Evolutionary conservation across 192 early-diverging fungal genomes (phyloP), one percentile per base, ranked within the genome.

Genomic region (Coemansia sp.): DNA sequence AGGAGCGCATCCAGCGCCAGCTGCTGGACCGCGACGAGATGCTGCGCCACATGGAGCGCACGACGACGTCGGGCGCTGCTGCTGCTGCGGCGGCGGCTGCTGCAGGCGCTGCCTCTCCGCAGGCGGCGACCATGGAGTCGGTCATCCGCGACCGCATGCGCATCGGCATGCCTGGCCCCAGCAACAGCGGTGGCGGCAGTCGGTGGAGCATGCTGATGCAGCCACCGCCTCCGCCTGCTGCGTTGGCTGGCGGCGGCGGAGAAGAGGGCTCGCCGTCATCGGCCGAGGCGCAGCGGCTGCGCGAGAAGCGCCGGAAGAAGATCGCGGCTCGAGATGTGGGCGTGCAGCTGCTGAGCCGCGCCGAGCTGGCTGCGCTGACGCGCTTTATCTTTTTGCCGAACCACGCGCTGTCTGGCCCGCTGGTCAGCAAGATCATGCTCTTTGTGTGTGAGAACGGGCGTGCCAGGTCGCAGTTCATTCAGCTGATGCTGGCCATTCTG

Each of bases 371-470:
- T 15, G 94, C 91, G 3, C 86, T 99, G 46, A 79, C 94, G 22
- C 87, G 96, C 22, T 85, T 99, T 19, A 85, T 96, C 53, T 97
- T 97, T 69, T 62, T 97, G 38, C 94, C 95, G 27, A 92, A 92
- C 76, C 87, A 91, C 6, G 85, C 91, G 10, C 72, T 97, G 39
- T 79, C 90, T 7, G 94, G 94, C 64, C 40, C 79, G 22, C 67
- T 76, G 66, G 64, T 76, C 14, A 38, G 40, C 20, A 68, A 66
- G 63, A 72, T 71, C 24, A 66, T 82, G 63, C 79, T 76, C 66
- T 76, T 66, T 40, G 84, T 99, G 3, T 93, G 93, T 71, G 95
- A 97, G 73, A 97, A 97, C 71, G 90, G 87, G 39, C 91, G 89
- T 58, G 92, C 94, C 2, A 86, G 96, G 22, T 70, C 84, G 11